These are phyloP conservation scores for Vigna angularis DNA, from an alignment of 306 rosid genomes.

Conservation along the genomic window DNA sequence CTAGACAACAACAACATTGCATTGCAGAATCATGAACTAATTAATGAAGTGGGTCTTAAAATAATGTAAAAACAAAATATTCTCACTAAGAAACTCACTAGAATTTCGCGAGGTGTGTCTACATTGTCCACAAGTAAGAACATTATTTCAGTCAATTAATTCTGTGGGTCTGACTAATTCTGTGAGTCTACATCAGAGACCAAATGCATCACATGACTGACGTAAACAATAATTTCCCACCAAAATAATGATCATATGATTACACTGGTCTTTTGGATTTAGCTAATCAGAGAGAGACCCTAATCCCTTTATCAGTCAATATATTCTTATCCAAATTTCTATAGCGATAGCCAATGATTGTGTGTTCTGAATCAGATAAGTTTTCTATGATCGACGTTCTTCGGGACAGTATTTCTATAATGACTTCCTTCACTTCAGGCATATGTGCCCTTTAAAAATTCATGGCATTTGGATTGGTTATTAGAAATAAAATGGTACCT, in stretches of 20 bases:
- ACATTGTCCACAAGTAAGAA: not conserved
- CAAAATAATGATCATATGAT: conserved; percentile 5
- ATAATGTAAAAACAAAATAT: conserved; percentile 9
- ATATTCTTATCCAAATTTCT: not conserved
- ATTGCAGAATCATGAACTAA: conserved; percentile 2
- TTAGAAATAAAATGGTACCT: conserved; percentile 17
- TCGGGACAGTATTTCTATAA: not conserved
- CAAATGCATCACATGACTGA: conserved; percentile 29
- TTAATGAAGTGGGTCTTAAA: conserved; percentile 14
- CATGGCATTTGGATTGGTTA: conserved; percentile 16
- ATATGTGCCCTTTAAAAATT: conserved; percentile 28
- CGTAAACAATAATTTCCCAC: not conserved
- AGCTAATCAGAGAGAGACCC: not conserved
- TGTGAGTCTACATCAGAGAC: conserved; percentile 6
- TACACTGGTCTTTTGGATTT: not conserved
- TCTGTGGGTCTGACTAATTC: not conserved
- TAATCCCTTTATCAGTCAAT: not conserved
- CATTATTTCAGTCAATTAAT: not conserved
- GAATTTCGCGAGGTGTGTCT: not conserved
- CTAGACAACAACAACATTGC: not conserved
- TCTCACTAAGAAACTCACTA: not conserved
- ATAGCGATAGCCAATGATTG: conserved; percentile 10
- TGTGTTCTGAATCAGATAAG: not conserved
- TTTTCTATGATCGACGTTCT: conserved; percentile 6
- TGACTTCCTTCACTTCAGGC: conserved; percentile 3